These are phyloP conservation scores for Thelonectria discophora DNA, from an alignment of 2,329 filamentous ascomycete species.

Conservation along the genomic window DNA sequence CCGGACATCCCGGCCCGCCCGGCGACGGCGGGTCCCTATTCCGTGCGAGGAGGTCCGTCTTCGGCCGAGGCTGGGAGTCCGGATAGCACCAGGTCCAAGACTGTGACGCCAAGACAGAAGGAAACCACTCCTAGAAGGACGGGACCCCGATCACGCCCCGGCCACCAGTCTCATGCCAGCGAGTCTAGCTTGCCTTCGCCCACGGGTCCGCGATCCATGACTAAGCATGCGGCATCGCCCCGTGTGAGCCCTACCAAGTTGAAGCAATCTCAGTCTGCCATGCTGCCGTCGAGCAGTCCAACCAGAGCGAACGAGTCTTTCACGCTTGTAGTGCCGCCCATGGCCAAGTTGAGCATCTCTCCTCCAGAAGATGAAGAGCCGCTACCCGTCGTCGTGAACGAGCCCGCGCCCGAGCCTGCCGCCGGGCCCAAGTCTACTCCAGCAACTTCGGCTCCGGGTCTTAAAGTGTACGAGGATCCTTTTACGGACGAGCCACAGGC, in stretches of 20 bases:
- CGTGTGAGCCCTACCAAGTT: conserved; percentile 53
- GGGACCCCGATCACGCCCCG: conserved; percentile 55
- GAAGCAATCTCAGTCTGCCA: conserved; percentile 46
- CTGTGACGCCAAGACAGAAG: conserved; percentile 59
- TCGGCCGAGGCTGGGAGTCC: conserved; percentile 54
- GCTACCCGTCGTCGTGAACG: conserved; percentile 26
- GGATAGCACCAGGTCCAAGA: conserved; percentile 56
- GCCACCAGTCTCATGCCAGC: conserved; percentile 59
- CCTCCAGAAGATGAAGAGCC: conserved; percentile 34
- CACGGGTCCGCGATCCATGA: conserved; percentile 44
- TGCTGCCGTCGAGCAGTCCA: conserved; percentile 52
- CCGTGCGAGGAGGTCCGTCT: conserved; percentile 61
- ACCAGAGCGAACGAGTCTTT: conserved; percentile 62
- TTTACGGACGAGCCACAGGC: conserved; percentile 58
- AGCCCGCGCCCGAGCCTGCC: conserved; percentile 14
- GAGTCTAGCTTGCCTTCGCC: conserved; percentile 62
- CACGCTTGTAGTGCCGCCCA: conserved; percentile 60
- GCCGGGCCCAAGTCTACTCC: conserved; percentile 12
- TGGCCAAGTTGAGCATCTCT: conserved; percentile 50
- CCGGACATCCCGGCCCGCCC: conserved; percentile 67
- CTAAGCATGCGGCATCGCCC: conserved; percentile 51
- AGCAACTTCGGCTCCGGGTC: conserved; percentile 25
- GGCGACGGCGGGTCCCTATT: conserved; percentile 73
- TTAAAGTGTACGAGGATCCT: conserved; percentile 72
- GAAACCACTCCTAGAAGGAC: conserved; percentile 63